Conservation (phyloP, 2,329 filamentous ascomycete species). For the Nemania bipapillata region DNA sequence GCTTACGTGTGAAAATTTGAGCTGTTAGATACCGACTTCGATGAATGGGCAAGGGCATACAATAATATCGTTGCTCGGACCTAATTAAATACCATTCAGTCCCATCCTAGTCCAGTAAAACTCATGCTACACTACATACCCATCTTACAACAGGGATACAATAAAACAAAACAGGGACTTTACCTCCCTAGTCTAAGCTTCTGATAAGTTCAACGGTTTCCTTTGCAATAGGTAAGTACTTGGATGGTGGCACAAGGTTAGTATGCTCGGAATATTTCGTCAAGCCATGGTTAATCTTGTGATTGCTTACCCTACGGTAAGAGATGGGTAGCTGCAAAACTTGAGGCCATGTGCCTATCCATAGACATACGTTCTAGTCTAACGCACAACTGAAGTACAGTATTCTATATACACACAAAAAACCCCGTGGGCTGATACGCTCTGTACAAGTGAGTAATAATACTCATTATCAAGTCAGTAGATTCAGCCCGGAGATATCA, state of each 20-base stretch:
- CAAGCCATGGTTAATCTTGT: constrained; percentile 22
- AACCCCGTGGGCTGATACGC: constrained; percentile 15
- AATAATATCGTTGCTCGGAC: neutral
- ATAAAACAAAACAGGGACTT: neutral
- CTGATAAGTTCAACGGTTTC: neutral
- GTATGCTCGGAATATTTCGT: constrained; percentile 14
- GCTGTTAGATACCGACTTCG: too few species aligned
- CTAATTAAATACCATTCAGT: neutral
- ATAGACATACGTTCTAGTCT: constrained; percentile 4
- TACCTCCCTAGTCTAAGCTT: neutral
- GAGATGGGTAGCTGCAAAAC: constrained; percentile 17
- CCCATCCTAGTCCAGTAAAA: neutral
- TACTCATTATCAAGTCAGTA: neutral
- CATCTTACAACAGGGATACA: neutral
- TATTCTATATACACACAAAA: too few species aligned
- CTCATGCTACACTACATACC: neutral
- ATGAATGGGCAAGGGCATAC: neutral
- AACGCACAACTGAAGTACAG: neutral
- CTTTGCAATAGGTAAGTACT: neutral
- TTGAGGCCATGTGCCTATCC: constrained; percentile 26
- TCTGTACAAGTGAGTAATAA: neutral
- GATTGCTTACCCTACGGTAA: constrained; percentile 13
- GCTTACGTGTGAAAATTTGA: constrained; percentile 15
- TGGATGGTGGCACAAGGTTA: neutral
- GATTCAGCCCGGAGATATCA: constrained; percentile 11